Conservation (phyloP, 129 eudicot species). For the Deinandra increscens region DNA sequence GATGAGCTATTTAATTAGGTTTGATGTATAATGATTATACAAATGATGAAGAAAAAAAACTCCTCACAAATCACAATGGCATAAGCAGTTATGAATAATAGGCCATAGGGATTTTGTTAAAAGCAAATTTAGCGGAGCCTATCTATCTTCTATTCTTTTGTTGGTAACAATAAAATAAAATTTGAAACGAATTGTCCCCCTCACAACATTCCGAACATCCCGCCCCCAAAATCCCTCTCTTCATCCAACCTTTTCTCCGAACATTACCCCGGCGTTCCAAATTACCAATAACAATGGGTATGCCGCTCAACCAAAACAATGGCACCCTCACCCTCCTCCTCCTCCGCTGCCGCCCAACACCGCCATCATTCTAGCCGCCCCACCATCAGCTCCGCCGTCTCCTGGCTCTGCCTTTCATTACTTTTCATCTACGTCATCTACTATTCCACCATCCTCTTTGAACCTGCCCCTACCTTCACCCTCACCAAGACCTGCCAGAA, state of each 20-base stretch:
- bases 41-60: too few species aligned
- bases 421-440: conserved; percentile 33
- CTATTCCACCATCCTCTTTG: conserved; percentile 39
- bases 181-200: conserved; percentile 26
- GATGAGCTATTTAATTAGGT: too few species aligned
- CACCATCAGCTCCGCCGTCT: conserved; percentile 26
- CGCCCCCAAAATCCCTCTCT: conserved; percentile 22
- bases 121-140: conserved; percentile 24
- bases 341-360: conserved; percentile 27
- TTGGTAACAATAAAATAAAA: conserved; percentile 18
- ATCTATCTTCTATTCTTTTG: conserved; percentile 28
- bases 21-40: too few species aligned
- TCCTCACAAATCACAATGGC: too few species aligned
- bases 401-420: conserved; percentile 37
- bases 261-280: conserved; percentile 18
- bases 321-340: conserved; percentile 27
- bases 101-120: background rate
- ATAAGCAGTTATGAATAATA: too few species aligned
- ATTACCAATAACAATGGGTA: conserved; percentile 37
- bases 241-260: conserved; percentile 24
- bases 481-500: conserved; percentile 22
- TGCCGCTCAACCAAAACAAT: conserved; percentile 30
- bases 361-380: conserved; percentile 28
- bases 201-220: conserved; percentile 37
- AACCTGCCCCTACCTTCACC: conserved; percentile 30